Evolutionary conservation across 163 green algal species (phyloP).

Genomic region (Prototheca stagnorum): DNA sequence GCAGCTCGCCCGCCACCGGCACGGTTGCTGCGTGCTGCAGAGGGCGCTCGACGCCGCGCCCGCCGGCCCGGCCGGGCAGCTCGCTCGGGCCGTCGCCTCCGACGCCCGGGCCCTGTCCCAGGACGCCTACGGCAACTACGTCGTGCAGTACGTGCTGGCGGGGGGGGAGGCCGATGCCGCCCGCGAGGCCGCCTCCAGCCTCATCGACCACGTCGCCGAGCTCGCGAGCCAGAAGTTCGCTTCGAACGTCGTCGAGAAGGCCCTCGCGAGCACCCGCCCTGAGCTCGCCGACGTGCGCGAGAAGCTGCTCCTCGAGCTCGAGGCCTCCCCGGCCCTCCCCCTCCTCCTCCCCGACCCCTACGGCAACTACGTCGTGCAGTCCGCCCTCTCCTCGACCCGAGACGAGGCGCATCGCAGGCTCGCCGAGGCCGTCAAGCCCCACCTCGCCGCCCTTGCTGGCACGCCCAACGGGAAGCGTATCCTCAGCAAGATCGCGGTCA

Average conservation of each 20-base stretch:
- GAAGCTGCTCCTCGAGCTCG: constrained; percentile 71
- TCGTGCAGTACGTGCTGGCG: constrained; percentile 94
- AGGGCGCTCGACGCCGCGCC: constrained; percentile 94
- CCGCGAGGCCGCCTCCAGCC: constrained; percentile 49
- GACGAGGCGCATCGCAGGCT: constrained; percentile 30
- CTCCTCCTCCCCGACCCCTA: constrained; percentile 73
- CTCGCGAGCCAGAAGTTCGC: constrained; percentile 94
- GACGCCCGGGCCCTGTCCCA: constrained; percentile 73
- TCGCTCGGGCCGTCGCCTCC: constrained; percentile 67
- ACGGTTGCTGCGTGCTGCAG: constrained; percentile 98
- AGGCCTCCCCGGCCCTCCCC: constrained; percentile 45
- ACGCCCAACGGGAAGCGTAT: constrained; percentile 97
- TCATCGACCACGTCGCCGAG: constrained; percentile 65
- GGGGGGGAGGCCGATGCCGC: constrained; percentile 58
- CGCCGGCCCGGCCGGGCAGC: constrained; percentile 46
- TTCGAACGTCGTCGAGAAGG: constrained; percentile 97
- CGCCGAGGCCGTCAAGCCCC: constrained; percentile 80
- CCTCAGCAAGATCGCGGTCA: constrained; percentile 61
- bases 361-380: constrained; percentile 97
- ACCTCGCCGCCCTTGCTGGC: constrained; percentile 64
- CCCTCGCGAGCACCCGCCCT: constrained; percentile 64
- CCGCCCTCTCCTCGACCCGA: constrained; percentile 54
- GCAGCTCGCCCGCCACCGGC: constrained; percentile 87
- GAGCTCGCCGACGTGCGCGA: constrained; percentile 47
- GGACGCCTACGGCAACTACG: constrained; percentile 96